Percentiles rank a stretch among this genome's conserved stretches.
These are phyloP conservation scores for Bryoglossum gracile DNA, from an alignment of 495 filamentous ascomycete genomes.

Conservation along the genomic window DNA sequence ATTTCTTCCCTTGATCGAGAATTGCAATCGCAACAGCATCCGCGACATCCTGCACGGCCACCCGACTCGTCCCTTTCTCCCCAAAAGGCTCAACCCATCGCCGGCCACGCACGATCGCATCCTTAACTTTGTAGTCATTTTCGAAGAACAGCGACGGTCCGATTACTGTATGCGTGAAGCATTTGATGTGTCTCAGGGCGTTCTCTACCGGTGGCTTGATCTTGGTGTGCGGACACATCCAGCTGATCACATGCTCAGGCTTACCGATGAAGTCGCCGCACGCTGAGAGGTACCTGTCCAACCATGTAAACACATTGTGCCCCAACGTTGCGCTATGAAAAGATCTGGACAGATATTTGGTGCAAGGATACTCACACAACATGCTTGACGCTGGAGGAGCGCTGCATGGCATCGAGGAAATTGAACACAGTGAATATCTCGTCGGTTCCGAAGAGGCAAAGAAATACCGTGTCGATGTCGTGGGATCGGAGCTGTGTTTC, in stretches of 20 bases:
- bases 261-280: neutral
- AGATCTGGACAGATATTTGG: neutral
- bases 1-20: neutral
- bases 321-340: too few species aligned
- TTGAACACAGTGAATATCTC: neutral
- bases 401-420: neutral
- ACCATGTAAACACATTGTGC: too few species aligned
- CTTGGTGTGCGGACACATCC: neutral
- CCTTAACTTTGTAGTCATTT: neutral
- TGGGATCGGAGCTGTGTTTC: neutral
- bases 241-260: neutral
- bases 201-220: neutral
- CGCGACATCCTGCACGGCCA: neutral
- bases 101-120: neutral
- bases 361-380: neutral
- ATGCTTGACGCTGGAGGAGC: neutral
- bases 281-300: neutral
- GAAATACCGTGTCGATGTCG: slow-evolving; percentile 4
- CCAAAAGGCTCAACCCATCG: neutral
- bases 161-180: neutral
- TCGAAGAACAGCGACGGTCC: neutral
- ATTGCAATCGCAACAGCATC: neutral
- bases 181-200: neutral
- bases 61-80: neutral
- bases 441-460: neutral